Base-by-base conservation (phyloP, 2,329 filamentous ascomycete species). In the Falciphora oryzae region DNA sequence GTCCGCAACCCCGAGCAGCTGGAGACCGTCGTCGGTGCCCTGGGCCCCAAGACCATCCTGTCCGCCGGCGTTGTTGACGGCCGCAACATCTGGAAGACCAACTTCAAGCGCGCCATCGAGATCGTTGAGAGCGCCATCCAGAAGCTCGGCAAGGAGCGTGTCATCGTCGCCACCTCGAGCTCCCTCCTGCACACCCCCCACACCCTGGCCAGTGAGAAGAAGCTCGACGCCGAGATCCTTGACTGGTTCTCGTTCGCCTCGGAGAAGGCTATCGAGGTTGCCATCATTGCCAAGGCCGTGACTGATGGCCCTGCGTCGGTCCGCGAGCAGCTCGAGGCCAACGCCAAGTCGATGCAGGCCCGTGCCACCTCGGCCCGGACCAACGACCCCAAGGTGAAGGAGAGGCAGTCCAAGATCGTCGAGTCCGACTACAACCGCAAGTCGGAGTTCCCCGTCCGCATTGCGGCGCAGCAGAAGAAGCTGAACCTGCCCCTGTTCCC, bases 81-180 rank as follows among this genome's bases (percentile, higher is more conserved):
- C 74, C 93, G 95, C 75, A 99, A 99, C 87, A 98, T 99, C 85
- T 99, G 95, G 95, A 99, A 99, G 91, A 97, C 93, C 82, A 96
- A 98, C 89, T 90, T 97, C 83, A 91, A 96, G 87, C 88, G 87
- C 74, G 93, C 95, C 75, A 96, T 99, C 70, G 93, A 95, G 84
- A 87, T 83, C 69, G 90, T 95, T 67, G 92, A 98, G 87, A 83
- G 87, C 66, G 95, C 94, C 69, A 83, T 98, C 74, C 92, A 97
- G 84, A 86, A 96, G 84, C 88, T 99, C 69, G 94, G 95, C 82
- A 94, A 97, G 86, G 93, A 98, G 71, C 92, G 95, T 76, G 94
- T 99, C 78, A 91, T 99, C 71, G 92, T 97, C 72, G 91, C 95
- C 75, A 97, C 93, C 71, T 98, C 95, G 75, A 95, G 90, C 85